Conservation (phyloP, 768 basidiomycete species). For the Termitomyces sp. region DNA sequence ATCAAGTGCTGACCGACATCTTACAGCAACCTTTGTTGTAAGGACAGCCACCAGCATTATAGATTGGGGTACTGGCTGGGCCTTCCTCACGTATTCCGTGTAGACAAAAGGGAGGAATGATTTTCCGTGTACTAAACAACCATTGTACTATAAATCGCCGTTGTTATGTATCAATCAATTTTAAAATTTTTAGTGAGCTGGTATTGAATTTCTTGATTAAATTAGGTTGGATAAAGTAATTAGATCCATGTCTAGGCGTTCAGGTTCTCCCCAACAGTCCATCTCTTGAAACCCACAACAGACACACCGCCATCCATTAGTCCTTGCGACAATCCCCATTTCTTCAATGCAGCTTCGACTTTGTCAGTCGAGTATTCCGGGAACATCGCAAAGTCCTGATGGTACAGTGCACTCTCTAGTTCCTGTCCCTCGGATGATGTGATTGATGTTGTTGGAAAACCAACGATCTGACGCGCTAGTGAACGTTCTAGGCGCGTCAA, state of each 20-base stretch:
- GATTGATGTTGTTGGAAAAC: conserved; percentile 65
- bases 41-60: conserved; percentile 51
- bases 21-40: conserved; percentile 47
- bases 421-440: conserved; percentile 21
- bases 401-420: conserved; percentile 55
- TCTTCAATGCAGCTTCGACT: conserved; percentile 40
- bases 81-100: conserved; percentile 41
- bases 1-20: conserved; percentile 1
- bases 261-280: conserved; percentile 51
- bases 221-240: background rate
- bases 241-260: background rate
- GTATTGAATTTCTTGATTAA: background rate
- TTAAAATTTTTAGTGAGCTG: background rate
- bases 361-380: conserved; percentile 44
- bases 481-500: conserved; percentile 63
- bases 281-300: conserved; percentile 54
- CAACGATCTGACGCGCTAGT: conserved; percentile 80
- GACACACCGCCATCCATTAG: conserved; percentile 29
- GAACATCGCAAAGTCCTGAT: conserved; percentile 71
- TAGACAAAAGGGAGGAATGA: conserved; percentile 18
- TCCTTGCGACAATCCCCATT: conserved; percentile 28
- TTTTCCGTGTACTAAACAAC: background rate
- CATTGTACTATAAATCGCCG: background rate
- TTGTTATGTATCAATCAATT: background rate
- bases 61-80: conserved; percentile 34